Base-by-base conservation (phyloP, 1,139 yeast genomes). In the Geotrichum candidum region DNA sequence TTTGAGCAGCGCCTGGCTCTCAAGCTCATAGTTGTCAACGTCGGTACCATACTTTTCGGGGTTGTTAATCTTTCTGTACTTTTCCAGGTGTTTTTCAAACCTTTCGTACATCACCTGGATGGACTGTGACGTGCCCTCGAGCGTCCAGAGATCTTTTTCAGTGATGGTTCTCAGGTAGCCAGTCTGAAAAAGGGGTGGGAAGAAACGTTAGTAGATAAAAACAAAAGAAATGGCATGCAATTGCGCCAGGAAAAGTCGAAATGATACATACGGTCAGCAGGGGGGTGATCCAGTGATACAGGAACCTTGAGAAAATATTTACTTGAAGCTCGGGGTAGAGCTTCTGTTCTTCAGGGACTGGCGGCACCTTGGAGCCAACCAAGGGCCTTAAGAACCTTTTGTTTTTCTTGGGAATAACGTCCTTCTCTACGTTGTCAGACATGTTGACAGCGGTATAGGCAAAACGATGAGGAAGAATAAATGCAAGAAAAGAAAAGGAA, bases 151-250 rank as follows among this genome's bases (percentile, higher is more conserved):
- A 72, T 88, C 96, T 60, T 82, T 80, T 6, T 85, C 83, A 58
- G 83, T 84, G 46, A 88, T 73, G 0, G 90, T 85, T 68, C 96
- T 79, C 62, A 80, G 79, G 70, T 88, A 88, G 0, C 96, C 96
- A 2, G 72, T 68, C 74, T 71, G 56, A 25, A 13, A 23, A 31
- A n/a, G 27, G 46, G n/a, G 25, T n/a, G 3, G 11, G 45, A 9
- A 33, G 1, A 22, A 2, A 5, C 31, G 22, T 33, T 54, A 23
- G 33, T 23, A 29, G 33, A 29, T 1, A 1, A 33, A 46, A 41
- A 41, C 52, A 56, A 51, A 23, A 25, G 5, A 25, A 25, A 18
- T 18, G 27, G 5, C 45, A 15, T 38, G 15, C 18, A 18, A 38
- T 38, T 18, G n/a, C 41, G 10, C 54, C 22, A 51, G 51, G 41